These are phyloP conservation scores for Dendrocalamus sinicus DNA, from an alignment of 176 grass and related monocot species.

Conservation along the genomic window DNA sequence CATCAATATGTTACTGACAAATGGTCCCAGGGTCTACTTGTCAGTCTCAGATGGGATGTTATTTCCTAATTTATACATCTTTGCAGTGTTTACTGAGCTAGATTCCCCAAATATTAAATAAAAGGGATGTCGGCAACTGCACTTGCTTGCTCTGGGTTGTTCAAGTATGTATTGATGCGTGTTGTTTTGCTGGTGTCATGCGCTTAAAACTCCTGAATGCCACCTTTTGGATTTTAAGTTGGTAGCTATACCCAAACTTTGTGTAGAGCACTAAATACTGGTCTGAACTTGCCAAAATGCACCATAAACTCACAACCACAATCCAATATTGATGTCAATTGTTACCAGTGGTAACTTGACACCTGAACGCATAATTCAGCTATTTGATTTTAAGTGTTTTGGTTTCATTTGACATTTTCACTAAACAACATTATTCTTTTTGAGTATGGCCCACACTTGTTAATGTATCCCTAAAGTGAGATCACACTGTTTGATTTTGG, in stretches of 20 bases:
- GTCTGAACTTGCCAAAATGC: not conserved
- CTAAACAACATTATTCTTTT: not conserved
- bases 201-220: not conserved
- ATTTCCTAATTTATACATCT: not conserved
- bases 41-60: not conserved
- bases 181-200: not conserved
- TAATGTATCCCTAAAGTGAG: not conserved
- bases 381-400: conserved; percentile 2
- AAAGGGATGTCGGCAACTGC: not conserved
- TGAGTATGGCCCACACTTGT: not conserved
- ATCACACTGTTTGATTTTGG: not conserved
- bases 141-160: not conserved
- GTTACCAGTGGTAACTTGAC: not conserved
- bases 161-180: not conserved
- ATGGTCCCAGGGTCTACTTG: not conserved
- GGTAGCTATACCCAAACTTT: not conserved
- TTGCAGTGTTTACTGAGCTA: not conserved
- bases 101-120: not conserved
- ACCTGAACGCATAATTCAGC: not conserved
- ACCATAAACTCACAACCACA: conserved; percentile 4
- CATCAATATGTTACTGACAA: not conserved
- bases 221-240: conserved; percentile 3
- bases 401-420: conserved; percentile 13
- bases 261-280: not conserved
- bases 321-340: not conserved